These are phyloP conservation scores for Oryza punctata DNA, from an alignment of 176 grass and related monocot genomes.

Conservation along the genomic window DNA sequence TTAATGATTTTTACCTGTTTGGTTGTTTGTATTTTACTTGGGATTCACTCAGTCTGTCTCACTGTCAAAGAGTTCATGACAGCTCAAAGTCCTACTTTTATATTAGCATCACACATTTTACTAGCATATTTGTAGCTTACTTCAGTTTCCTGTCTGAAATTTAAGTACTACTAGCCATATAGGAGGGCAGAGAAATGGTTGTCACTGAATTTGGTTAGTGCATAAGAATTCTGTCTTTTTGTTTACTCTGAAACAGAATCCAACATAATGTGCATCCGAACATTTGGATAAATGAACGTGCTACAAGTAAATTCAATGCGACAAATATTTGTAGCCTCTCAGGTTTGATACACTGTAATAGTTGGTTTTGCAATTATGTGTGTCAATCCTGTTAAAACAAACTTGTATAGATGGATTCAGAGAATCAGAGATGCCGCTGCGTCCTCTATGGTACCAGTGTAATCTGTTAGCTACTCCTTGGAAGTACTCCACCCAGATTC, in stretches of 20 bases:
- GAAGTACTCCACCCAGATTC: slow-evolving; percentile 26
- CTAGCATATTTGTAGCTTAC: background rate
- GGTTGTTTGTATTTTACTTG: background rate
- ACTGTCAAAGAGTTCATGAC: background rate
- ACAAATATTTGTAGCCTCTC: background rate
- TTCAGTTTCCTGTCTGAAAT: slow-evolving; percentile 30
- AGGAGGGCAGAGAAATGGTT: background rate
- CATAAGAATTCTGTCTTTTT: background rate
- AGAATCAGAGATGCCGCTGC: background rate
- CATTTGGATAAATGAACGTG: background rate
- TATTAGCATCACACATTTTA: slow-evolving; percentile 15
- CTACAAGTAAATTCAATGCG: background rate
- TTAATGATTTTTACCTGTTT: slow-evolving; percentile 13
- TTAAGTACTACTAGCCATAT: background rate
- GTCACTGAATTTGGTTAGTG: background rate
- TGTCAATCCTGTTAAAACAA: background rate
- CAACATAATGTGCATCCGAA: background rate
- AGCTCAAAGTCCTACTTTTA: slow-evolving; percentile 40
- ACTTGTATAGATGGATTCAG: background rate
- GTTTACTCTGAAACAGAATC: background rate
- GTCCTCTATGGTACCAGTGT: background rate
- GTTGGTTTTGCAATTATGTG: background rate
- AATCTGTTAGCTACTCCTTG: background rate
- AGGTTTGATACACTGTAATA: background rate
- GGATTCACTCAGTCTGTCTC: slow-evolving; percentile 38